A percentile compares a stretch with the other conserved stretches of the same genome.
Conservation (phyloP, 345 rosid genomes). For the Arabidopsis suecica region DNA sequence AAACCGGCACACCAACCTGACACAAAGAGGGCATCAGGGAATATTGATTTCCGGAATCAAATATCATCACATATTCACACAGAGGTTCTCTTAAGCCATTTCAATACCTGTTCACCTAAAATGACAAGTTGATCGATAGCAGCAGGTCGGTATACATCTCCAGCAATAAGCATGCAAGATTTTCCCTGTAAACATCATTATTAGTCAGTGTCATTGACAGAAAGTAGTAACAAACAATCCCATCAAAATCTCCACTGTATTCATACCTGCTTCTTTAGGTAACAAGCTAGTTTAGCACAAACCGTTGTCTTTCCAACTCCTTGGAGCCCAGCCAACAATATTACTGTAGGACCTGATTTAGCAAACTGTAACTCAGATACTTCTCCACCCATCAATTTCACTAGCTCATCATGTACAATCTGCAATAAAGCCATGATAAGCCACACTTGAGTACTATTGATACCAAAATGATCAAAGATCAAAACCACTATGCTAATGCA, state of each 20-base stretch:
- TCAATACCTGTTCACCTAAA: constrained; percentile 85
- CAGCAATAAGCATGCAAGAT: constrained; percentile 94
- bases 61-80: constrained; percentile 17
- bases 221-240: not conserved
- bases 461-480: not conserved
- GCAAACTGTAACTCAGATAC: constrained; percentile 88
- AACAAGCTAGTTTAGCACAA: constrained; percentile 88
- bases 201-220: constrained; percentile 29
- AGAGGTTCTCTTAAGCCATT: not conserved
- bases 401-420: constrained; percentile 91
- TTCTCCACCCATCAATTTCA: constrained; percentile 98
- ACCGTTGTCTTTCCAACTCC: constrained; percentile 99
- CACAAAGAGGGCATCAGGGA: constrained; percentile 47
- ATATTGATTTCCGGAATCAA: not conserved
- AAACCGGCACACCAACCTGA: constrained; percentile 94
- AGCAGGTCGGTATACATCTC: constrained; percentile 98
- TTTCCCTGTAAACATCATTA: constrained; percentile 62
- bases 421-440: constrained; percentile 39
- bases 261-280: constrained; percentile 88
- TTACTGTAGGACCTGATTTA: constrained; percentile 82
- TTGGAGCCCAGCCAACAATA: constrained; percentile 93
- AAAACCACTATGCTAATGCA: not conserved
- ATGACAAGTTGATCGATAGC: constrained; percentile 97
- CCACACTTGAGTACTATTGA: not conserved
- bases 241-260: not conserved